Percentiles rank a stretch among this genome's conserved stretches.
phyloP scores from a whole-genome alignment of 441 rosid species.

The Erodium texanum region DNA sequence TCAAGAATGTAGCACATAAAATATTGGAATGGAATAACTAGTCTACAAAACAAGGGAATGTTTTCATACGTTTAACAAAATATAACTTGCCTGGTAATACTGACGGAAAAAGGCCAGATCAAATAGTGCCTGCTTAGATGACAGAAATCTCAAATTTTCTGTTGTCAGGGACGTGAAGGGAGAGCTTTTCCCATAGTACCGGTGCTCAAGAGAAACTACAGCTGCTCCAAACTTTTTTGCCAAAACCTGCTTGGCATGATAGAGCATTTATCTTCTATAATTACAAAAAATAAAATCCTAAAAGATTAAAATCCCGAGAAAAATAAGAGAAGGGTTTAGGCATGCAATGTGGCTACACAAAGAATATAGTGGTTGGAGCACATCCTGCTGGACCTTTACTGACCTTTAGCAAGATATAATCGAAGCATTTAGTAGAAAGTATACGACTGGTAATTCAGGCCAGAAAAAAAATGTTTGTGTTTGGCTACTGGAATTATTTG shows the following conservation, averaged over 20 bases:
- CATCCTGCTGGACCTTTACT: neutral
- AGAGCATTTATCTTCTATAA: no score
- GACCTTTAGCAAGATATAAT: neutral
- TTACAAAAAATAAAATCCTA: no score
- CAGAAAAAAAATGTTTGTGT: neutral
- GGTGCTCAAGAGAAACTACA: slow-evolving; percentile 88
- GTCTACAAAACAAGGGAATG: no score
- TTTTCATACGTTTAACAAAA: no score
- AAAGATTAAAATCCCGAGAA: no score
- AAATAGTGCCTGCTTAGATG: slow-evolving; percentile 79
- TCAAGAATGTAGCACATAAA: no score
- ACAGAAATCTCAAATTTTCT: slow-evolving; percentile 68
- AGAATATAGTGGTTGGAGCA: neutral
- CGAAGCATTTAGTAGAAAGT: neutral
- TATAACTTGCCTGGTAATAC: slow-evolving; percentile 57
- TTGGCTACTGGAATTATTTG: slow-evolving; percentile 1
- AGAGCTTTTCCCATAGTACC: slow-evolving; percentile 85
- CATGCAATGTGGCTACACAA: no score
- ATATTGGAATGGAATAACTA: no score
- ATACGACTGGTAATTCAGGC: neutral
- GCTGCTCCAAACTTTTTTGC: slow-evolving; percentile 97
- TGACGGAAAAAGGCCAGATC: slow-evolving; percentile 85
- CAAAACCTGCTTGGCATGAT: slow-evolving; percentile 41
- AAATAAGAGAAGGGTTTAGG: no score
- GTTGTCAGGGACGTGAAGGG: slow-evolving; percentile 64